Base-by-base conservation (phyloP, 2,329 filamentous ascomycete species). In the Fusarium sp. region DNA sequence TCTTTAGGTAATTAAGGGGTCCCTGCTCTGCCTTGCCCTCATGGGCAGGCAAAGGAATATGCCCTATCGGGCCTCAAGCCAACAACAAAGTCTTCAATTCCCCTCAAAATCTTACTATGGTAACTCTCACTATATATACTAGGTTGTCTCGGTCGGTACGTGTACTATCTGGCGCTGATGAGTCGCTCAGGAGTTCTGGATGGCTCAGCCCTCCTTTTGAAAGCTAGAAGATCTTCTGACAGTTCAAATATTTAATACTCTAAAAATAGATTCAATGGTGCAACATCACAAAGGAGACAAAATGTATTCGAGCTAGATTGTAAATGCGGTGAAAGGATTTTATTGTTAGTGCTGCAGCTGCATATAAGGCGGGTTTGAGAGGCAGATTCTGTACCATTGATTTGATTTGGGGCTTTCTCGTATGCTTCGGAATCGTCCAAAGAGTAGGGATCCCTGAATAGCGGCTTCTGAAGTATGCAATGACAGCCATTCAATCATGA, bases 381-480 rank as follows among this genome's bases (percentile, higher is more conserved):
- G 41, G 18, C 27, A 23, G 48, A 33, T 9, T 35, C 15, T 37
- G 30, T 23, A 32, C 52, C 59, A 54, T 42, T 54, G 12, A 14
- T 69, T 69, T 65, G 67, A 69, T 52, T 69, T 69, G 67, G 40
- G 52, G 59, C 66, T n/a, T 14, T n/a, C 20, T 7, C 20, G 5
- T 9, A 17, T 13, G 30, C 33, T 32, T 33, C 32, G 32, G 42
- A 60, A 26, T 15, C 12, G 20, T 27, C 14, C 23, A 40, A 20
- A 42, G 37, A 40, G n/a, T 35, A 45, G 20, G 14, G 37, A 42
- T 38, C 60, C 55, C 30, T 49, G 27, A 69, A 56, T 32, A 37
- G 23, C 32, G 12, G 26, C 46, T 27, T 20, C 26, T 27, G 33
- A 7, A 20, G 35, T 26, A 40, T 12, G n/a, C 2, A 15, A 32